Evolutionary conservation across 2,329 filamentous ascomycete species (phyloP), one percentile per base, ranked within the genome.

Genomic region (Cordyceps pruinosa): DNA sequence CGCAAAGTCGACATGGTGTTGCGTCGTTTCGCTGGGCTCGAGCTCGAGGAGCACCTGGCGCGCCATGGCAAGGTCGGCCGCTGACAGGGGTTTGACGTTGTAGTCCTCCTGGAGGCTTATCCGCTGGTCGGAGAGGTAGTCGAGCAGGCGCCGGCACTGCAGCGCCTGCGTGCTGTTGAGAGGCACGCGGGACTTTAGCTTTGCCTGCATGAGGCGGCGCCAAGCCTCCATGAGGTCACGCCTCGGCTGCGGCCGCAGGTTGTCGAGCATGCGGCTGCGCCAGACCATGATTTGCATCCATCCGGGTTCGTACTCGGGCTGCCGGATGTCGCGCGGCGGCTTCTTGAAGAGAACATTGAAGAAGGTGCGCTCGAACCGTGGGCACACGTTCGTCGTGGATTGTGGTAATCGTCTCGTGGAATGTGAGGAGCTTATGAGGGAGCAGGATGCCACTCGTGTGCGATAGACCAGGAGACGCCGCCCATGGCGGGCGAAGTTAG

Each of bases 241-340:
- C 3, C 77, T 73, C 0, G 81, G 70, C 17, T 89, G 90, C 10
- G 83, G 80, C 34, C 90, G 82, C 35, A 85, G 76, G 52, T 81
- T 78, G 57, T 88, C 80, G 52, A 81, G 77, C 62, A 86, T 74
- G 59, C 83, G 81, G 62, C 82, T 82, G 53, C 81, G 76, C 69
- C 90, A 81, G 58, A 88, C 81, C 64, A 88, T 80, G 73, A 96
- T 82, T 17, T 80, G 81, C 61, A 84, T 83, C 65, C 91, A 82
- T 54, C 90, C 91, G 0, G 83, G 87, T 65, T 85, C 88, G 59
- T 85, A 75, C 64, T 85, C 79, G 51, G 85, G 77, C 23, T 83
- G 77, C 68, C 84, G 86, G 44, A 85, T 71, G 57, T 80, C 74
- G 58, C 82, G 77, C 19, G 83, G 79, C 4, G 82, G 73, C 64